Percentiles rank a stretch among this genome's conserved stretches.
Conservation (phyloP, 148 eudicot genomes). For the Camellia granthamiana region DNA sequence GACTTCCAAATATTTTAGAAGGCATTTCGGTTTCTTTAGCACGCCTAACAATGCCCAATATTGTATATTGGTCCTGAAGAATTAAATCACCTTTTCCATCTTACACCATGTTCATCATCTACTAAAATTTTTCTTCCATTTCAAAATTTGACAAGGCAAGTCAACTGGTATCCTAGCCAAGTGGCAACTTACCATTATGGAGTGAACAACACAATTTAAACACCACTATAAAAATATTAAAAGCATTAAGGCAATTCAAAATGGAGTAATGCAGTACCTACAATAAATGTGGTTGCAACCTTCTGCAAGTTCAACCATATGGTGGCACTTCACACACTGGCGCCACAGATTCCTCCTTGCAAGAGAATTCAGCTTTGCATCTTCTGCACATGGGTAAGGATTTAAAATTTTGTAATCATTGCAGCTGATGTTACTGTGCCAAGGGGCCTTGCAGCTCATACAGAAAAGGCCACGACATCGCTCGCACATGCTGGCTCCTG, state of each 20-base stretch:
- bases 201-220: not conserved
- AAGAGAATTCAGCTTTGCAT: constrained; percentile 52
- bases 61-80: too few species aligned
- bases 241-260: not conserved
- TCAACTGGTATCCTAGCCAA: not conserved
- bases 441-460: constrained; percentile 63
- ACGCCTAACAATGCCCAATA: too few species aligned
- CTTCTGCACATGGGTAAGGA: constrained; percentile 42
- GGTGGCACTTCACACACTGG: constrained; percentile 70
- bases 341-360: constrained; percentile 62
- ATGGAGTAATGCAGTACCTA: constrained; percentile 43
- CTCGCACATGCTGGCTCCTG: constrained; percentile 46
- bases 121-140: too few species aligned
- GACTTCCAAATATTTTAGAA: not conserved
- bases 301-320: constrained; percentile 68
- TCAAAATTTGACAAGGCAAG: not conserved
- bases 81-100: not conserved
- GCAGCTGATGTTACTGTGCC: constrained; percentile 57
- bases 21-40: not conserved
- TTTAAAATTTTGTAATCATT: constrained; percentile 35
- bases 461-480: constrained; percentile 51
- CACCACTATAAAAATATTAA: not conserved
- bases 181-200: not conserved
- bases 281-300: constrained; percentile 90
- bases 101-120: not conserved